phyloP scores from a whole-genome alignment of 2,329 filamentous ascomycete genomes.

The Nemania diffusa region DNA sequence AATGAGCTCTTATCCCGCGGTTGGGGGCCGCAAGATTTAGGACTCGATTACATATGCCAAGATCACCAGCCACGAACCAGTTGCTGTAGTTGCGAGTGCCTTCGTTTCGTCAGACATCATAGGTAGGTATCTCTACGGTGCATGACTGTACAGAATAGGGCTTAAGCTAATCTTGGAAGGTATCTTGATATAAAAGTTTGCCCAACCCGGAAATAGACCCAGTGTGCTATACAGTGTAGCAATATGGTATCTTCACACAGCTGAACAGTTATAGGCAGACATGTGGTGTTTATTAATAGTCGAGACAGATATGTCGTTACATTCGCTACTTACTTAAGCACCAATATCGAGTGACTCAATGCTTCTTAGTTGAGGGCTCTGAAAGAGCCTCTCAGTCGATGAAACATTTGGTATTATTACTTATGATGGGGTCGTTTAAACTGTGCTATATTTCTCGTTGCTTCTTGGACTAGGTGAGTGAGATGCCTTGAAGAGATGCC shows the following conservation, averaged over 20 bases:
- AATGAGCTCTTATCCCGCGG: conserved; percentile 1
- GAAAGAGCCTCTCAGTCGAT: background rate
- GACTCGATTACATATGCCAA: conserved; percentile 15
- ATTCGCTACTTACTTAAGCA: background rate
- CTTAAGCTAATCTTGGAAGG: conserved; percentile 15
- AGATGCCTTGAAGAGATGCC: background rate
- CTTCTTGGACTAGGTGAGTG: background rate
- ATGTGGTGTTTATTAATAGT: conserved; percentile 8
- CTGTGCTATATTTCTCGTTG: background rate
- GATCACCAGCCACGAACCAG: conserved; percentile 8
- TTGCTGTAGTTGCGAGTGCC: background rate
- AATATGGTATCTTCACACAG: background rate
- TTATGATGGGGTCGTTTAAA: no score
- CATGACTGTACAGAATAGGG: background rate
- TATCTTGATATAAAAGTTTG: background rate
- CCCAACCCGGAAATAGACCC: conserved; percentile 8
- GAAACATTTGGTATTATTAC: no score
- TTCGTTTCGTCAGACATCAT: background rate
- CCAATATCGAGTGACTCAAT: background rate
- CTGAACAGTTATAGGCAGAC: background rate
- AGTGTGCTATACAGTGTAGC: background rate
- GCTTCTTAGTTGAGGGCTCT: no score
- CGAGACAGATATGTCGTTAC: background rate
- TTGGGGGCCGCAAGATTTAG: conserved; percentile 9
- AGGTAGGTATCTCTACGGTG: background rate